phyloP scores from a whole-genome alignment of 1,284 basidiomycete genomes.

The Cutaneotrichosporon mucoides region DNA sequence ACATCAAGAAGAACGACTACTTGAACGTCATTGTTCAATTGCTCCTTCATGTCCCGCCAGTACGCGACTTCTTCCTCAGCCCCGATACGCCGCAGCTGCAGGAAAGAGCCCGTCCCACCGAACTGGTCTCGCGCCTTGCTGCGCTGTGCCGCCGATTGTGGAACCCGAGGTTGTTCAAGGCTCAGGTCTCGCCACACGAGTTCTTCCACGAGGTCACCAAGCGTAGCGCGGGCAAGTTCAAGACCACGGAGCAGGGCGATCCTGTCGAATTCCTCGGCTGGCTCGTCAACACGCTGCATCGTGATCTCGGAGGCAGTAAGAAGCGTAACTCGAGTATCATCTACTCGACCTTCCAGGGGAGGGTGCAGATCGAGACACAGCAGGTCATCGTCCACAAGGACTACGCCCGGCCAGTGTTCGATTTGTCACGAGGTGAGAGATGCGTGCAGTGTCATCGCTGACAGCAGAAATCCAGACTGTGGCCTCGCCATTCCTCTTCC shows the following conservation, averaged over 20 bases:
- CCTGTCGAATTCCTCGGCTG: slow-evolving; percentile 95
- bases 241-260: slow-evolving; percentile 88
- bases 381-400: slow-evolving; percentile 77
- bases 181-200: slow-evolving; percentile 96
- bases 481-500: slow-evolving; percentile 86
- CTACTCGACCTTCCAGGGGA: slow-evolving; percentile 89
- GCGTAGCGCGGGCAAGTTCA: slow-evolving; percentile 81
- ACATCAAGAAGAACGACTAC: slow-evolving; percentile 95
- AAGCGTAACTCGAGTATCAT: slow-evolving; percentile 85
- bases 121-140: slow-evolving; percentile 82
- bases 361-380: slow-evolving; percentile 88
- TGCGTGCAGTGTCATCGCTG: slow-evolving; percentile 7
- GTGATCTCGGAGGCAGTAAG: slow-evolving; percentile 83
- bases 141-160: slow-evolving; percentile 85
- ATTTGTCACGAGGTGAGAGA: slow-evolving; percentile 75
- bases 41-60: slow-evolving; percentile 80
- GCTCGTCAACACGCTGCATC: slow-evolving; percentile 89
- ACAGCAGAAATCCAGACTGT: slow-evolving; percentile 74
- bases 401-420: slow-evolving; percentile 77
- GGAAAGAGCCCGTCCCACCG: slow-evolving; percentile 51
- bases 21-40: slow-evolving; percentile 96
- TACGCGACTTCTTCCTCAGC: slow-evolving; percentile 81
- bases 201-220: slow-evolving; percentile 93
- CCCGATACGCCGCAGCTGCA: slow-evolving; percentile 55
- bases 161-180: slow-evolving; percentile 94